Percentiles rank a stretch among this genome's conserved stretches.
Conservation (phyloP, 495 filamentous ascomycete genomes). For the Terfezia boudieri region DNA sequence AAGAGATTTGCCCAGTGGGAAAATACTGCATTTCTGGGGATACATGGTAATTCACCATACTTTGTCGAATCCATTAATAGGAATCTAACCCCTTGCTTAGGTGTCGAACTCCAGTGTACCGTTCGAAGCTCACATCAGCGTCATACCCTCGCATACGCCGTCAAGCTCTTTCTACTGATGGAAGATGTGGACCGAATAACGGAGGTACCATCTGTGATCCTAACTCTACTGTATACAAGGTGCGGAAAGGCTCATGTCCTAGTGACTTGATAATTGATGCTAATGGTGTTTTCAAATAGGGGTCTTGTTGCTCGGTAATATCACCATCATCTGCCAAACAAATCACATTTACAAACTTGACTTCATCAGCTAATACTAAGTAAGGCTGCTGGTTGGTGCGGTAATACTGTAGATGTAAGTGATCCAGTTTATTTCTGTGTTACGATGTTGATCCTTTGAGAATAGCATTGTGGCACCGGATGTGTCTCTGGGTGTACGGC, state of each 20-base stretch:
- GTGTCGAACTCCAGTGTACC: neutral
- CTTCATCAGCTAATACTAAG: neutral
- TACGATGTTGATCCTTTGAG: too few relatives aligned
- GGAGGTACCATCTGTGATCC: constrained; percentile 11
- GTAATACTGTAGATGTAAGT: constrained; percentile 11
- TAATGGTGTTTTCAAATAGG: too few relatives aligned
- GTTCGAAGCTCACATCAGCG: constrained; percentile 3
- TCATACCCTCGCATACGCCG: constrained; percentile 6
- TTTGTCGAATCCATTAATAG: too few relatives aligned
- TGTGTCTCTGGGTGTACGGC: constrained; percentile 20
- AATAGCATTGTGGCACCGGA: constrained; percentile 20
- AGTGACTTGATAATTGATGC: too few relatives aligned
- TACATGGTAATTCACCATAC: too few relatives aligned
- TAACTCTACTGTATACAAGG: constrained; percentile 8
- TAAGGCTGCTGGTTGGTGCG: constrained; percentile 19
- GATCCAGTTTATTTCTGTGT: too few relatives aligned
- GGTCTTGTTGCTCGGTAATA: too few relatives aligned
- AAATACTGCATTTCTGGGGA: too few relatives aligned
- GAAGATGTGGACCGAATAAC: constrained; percentile 6
- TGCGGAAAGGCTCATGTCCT: neutral
- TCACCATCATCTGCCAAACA: too few relatives aligned
- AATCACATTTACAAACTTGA: too few relatives aligned
- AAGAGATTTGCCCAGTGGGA: too few relatives aligned
- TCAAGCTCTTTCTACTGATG: constrained; percentile 10
- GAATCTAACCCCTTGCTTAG: too few relatives aligned